Percentiles rank a stretch among this genome's conserved stretches.
Conservation (phyloP, 2,329 filamentous ascomycete species). For the Blastomyces gilchristii region DNA sequence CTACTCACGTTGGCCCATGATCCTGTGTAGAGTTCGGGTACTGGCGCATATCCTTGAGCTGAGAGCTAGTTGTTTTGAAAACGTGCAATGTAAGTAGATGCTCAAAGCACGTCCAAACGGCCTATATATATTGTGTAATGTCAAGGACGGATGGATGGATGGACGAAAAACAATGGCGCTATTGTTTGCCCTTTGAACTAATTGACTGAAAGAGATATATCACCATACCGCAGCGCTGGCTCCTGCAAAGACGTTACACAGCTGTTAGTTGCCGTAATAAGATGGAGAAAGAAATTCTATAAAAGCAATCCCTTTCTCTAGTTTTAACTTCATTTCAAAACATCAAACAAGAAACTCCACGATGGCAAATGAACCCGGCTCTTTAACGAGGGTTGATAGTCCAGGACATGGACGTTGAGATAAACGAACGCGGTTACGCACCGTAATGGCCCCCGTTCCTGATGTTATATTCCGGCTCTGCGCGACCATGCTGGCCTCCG, state of each 20-base stretch:
- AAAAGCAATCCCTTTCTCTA: neutral
- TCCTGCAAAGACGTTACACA: conserved; percentile 36
- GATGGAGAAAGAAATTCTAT: neutral
- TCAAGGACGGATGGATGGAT: neutral
- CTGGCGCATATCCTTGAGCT: conserved; percentile 76
- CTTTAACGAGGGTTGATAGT: neutral
- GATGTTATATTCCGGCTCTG: conserved; percentile 60
- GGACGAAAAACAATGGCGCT: conserved; percentile 3
- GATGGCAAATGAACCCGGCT: neutral
- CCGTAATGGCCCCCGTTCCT: conserved; percentile 68
- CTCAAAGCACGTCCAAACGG: neutral
- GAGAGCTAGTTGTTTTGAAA: conserved; percentile 54
- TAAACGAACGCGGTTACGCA: conserved; percentile 32
- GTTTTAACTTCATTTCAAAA: neutral
- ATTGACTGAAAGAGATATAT: neutral
- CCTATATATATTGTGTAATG: neutral
- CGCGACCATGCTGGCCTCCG: conserved; percentile 10
- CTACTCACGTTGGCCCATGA: conserved; percentile 81
- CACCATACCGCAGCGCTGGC: conserved; percentile 55
- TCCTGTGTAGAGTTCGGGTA: conserved; percentile 80
- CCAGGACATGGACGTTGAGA: neutral
- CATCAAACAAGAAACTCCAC: neutral
- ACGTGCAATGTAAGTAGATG: neutral
- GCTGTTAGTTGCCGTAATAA: conserved; percentile 3
- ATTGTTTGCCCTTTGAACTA: neutral